phyloP scores from a whole-genome alignment of 495 filamentous ascomycete species.

The Clavariopsis aquatica region DNA sequence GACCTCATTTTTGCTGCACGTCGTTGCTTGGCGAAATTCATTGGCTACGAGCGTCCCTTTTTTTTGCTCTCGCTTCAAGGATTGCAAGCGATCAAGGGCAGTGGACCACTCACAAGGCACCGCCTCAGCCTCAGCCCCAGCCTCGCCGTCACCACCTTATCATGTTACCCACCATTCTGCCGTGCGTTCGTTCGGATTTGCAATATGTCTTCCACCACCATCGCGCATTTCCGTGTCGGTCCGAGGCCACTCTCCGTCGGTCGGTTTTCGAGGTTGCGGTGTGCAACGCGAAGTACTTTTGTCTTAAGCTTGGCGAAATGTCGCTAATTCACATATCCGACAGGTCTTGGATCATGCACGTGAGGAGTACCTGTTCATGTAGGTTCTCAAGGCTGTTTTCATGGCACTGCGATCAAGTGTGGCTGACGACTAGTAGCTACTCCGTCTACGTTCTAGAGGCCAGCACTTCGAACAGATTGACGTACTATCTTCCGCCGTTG shows the following conservation, averaged over 20 bases:
- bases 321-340: constrained; percentile 9
- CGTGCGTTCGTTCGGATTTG: not conserved
- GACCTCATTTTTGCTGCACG: constrained; percentile 42
- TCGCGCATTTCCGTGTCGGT: constrained; percentile 1
- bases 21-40: constrained; percentile 28
- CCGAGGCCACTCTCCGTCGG: not conserved
- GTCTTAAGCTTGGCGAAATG: constrained; percentile 12
- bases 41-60: constrained; percentile 26
- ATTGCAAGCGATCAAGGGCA: constrained; percentile 8
- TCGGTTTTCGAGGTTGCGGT: constrained; percentile 4
- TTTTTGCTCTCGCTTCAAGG: constrained; percentile 8
- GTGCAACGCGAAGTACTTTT: constrained; percentile 7
- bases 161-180: constrained; percentile 8
- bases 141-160: constrained; percentile 23
- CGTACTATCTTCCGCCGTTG: constrained; percentile 47
- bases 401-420: constrained; percentile 29
- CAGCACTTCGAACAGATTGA: constrained; percentile 46
- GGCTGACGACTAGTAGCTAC: constrained; percentile 35
- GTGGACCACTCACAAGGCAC: not conserved
- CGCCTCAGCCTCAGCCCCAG: constrained; percentile 19
- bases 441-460: constrained; percentile 48
- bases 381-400: constrained; percentile 18
- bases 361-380: constrained; percentile 48
- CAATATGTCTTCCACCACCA: not conserved
- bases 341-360: constrained; percentile 46